These are phyloP conservation scores for Saccharomycopsis olivae DNA, from an alignment of 805 yeast genomes.

Conservation along the genomic window DNA sequence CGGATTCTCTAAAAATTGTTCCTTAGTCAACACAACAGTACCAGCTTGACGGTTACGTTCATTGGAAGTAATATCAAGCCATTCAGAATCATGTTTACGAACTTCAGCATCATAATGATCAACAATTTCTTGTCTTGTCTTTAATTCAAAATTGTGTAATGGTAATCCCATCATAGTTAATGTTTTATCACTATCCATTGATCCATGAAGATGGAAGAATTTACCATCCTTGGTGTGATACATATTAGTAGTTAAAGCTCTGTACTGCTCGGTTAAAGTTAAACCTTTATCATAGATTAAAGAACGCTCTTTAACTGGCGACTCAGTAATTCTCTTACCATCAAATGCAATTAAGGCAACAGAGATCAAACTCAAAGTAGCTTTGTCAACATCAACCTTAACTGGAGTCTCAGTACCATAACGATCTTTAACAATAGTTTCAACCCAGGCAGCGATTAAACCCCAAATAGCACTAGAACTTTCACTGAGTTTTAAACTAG, in stretches of 20 bases:
- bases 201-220: constrained; percentile 27
- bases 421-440: constrained; percentile 19
- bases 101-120: constrained; percentile 24
- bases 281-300: constrained; percentile 19
- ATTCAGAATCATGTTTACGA: constrained; percentile 19
- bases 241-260: constrained; percentile 27
- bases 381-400: constrained; percentile 13
- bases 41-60: constrained; percentile 26
- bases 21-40: constrained; percentile 23
- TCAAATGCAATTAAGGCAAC: constrained; percentile 23
- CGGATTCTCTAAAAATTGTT: constrained; percentile 23
- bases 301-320: constrained; percentile 18
- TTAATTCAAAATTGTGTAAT: constrained; percentile 20
- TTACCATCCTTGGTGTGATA: constrained; percentile 25
- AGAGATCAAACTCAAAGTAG: constrained; percentile 11
- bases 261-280: constrained; percentile 23
- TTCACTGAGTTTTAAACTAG: constrained; percentile 24
- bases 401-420: constrained; percentile 16
- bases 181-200: constrained; percentile 25
- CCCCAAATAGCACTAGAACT: constrained; percentile 23
- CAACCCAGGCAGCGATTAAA: constrained; percentile 20
- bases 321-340: constrained; percentile 24
- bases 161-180: constrained; percentile 28
- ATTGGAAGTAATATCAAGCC: constrained; percentile 18
- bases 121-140: constrained; percentile 20